Percentiles rank a stretch among this genome's conserved stretches.
These are phyloP conservation scores for Trichoderma sp. DNA, from an alignment of 2,329 filamentous ascomycete species.

Conservation along the genomic window DNA sequence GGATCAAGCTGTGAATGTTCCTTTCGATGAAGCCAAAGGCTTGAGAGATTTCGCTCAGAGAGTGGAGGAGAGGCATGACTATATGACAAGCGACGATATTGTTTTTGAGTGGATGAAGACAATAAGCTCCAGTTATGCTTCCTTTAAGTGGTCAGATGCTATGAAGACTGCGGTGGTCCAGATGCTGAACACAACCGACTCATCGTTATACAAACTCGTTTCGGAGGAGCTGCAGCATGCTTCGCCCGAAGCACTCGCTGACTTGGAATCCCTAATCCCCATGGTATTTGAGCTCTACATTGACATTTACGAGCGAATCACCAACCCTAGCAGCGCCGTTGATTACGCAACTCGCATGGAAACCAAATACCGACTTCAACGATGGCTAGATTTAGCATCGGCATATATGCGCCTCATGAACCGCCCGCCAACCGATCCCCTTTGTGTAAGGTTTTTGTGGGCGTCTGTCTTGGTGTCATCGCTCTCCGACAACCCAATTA, in stretches of 20 bases:
- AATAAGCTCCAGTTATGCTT: constrained; percentile 51
- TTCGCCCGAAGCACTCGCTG: constrained; percentile 29
- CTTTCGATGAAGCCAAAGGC: constrained; percentile 53
- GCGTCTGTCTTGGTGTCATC: constrained; percentile 54
- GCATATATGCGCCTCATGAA: constrained; percentile 41
- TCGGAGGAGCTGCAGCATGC: constrained; percentile 40
- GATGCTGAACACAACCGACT: constrained; percentile 54
- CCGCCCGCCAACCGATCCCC: constrained; percentile 35
- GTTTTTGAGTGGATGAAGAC: constrained; percentile 57
- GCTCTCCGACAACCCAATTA: constrained; percentile 50
- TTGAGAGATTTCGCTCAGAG: constrained; percentile 51
- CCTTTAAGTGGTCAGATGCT: constrained; percentile 56
- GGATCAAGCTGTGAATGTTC: constrained; percentile 45
- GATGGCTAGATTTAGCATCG: constrained; percentile 53
- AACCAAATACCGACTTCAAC: constrained; percentile 48
- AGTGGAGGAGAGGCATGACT: constrained; percentile 43
- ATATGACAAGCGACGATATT: constrained; percentile 56
- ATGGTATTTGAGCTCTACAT: constrained; percentile 63
- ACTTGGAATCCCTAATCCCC: constrained; percentile 48
- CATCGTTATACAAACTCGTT: constrained; percentile 49
- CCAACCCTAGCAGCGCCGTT: constrained; percentile 55
- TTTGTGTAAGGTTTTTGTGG: constrained; percentile 57
- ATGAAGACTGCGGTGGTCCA: constrained; percentile 58
- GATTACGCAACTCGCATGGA: constrained; percentile 48
- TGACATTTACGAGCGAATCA: constrained; percentile 59